These are phyloP conservation scores for Rhizophagus prolifer DNA, from an alignment of 192 early-diverging fungal genomes.

Conservation along the genomic window DNA sequence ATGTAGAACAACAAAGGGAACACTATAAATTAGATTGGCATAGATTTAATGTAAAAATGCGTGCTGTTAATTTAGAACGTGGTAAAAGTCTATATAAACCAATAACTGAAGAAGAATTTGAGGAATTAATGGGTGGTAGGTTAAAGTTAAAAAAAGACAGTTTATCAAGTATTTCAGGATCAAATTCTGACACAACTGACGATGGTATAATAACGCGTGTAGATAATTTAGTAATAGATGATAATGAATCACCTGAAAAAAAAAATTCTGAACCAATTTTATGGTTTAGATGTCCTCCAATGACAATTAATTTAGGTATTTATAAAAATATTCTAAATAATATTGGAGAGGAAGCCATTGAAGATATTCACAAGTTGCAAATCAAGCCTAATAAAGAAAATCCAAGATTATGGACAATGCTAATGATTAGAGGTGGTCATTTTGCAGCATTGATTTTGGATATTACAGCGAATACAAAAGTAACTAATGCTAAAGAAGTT, in stretches of 20 bases:
- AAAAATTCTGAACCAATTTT: slow-evolving; percentile 1
- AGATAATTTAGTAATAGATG: slow-evolving; percentile 25
- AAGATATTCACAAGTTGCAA: neutral
- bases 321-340: slow-evolving; percentile 11
- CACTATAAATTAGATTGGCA: slow-evolving; percentile 59
- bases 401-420: slow-evolving; percentile 66
- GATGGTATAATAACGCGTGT: neutral
- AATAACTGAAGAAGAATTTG: slow-evolving; percentile 48
- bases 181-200: slow-evolving; percentile 4
- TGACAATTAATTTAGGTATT: slow-evolving; percentile 27
- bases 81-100: slow-evolving; percentile 28
- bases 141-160: neutral
- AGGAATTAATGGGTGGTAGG: slow-evolving; percentile 50
- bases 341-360: neutral
- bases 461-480: slow-evolving; percentile 43
- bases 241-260: slow-evolving; percentile 22
- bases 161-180: slow-evolving; percentile 37
- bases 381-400: slow-evolving; percentile 4
- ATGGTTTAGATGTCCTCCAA: slow-evolving; percentile 30
- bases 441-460: slow-evolving; percentile 91
- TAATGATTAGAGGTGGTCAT: slow-evolving; percentile 83
- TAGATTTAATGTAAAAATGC: slow-evolving; percentile 56
- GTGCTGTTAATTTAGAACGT: slow-evolving; percentile 33
- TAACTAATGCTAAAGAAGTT: slow-evolving; percentile 34
- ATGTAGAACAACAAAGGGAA: slow-evolving; percentile 42